phyloP scores from a whole-genome alignment of 257 asterid genomes.

The Rehmannia glutinosa region DNA sequence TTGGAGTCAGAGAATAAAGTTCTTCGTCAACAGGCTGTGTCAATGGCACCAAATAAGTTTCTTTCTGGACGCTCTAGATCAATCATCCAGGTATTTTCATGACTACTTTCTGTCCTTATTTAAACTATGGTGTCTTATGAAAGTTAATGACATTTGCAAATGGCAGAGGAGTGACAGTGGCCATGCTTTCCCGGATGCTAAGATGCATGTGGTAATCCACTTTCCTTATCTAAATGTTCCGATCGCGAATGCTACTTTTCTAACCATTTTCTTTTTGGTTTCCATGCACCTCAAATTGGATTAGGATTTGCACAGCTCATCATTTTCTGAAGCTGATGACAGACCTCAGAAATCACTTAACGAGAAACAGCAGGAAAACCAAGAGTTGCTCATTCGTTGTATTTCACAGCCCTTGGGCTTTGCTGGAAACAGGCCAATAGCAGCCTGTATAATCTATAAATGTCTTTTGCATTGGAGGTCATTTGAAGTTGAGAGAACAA shows the following conservation, averaged over 20 bases:
- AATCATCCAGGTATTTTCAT: slow-evolving; percentile 68
- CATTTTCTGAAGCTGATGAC: slow-evolving; percentile 79
- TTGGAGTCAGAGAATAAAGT: slow-evolving; percentile 96
- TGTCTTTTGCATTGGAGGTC: slow-evolving; percentile 99
- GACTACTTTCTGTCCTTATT: slow-evolving; percentile 11
- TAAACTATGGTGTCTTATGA: slow-evolving; percentile 8
- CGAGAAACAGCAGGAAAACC: slow-evolving; percentile 93
- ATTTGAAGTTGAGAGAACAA: slow-evolving; percentile 96
- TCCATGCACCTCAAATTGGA: slow-evolving; percentile 26
- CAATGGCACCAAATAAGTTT: slow-evolving; percentile 88
- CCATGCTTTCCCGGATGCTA: slow-evolving; percentile 52
- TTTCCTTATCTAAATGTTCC: slow-evolving; percentile 19
- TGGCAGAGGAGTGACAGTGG: slow-evolving; percentile 85
- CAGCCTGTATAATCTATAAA: slow-evolving; percentile 92
- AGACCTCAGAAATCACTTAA: slow-evolving; percentile 95
- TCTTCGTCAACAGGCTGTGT: slow-evolving; percentile 97
- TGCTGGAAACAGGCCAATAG: slow-evolving; percentile 79
- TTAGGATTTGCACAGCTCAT: slow-evolving; percentile 86
- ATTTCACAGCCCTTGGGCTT: slow-evolving; percentile 86
- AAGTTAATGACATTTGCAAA: slow-evolving; percentile 28
- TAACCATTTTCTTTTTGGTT: slow-evolving; percentile 7
- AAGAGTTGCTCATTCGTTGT: slow-evolving; percentile 88
- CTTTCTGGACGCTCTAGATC: slow-evolving; percentile 98
- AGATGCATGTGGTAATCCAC: slow-evolving; percentile 61
- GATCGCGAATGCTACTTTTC: slow-evolving; percentile 10